Evolutionary conservation across 192 early-diverging fungal genomes (phyloP).

Genomic region (Coemansia sp.): DNA sequence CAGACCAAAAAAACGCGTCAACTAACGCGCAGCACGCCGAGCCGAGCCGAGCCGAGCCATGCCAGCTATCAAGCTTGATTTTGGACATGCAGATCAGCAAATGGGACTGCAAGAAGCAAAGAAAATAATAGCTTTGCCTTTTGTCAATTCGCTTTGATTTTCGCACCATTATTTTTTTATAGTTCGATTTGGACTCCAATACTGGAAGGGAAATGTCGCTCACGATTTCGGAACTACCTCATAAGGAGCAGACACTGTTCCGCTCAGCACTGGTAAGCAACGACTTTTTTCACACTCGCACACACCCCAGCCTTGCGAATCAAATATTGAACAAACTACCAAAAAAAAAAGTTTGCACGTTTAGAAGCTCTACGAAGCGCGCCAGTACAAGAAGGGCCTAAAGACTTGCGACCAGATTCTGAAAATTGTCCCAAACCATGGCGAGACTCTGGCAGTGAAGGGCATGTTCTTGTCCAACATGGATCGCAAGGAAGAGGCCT

Average conservation of each 20-base stretch:
- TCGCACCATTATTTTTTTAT: neutral
- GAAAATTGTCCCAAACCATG: conserved; percentile 91
- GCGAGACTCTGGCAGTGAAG: conserved; percentile 95
- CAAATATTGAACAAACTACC: neutral
- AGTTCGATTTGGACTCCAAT: neutral
- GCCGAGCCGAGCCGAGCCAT: conserved; percentile 7
- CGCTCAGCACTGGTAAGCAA: conserved; percentile 47
- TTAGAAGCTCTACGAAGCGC: conserved; percentile 91
- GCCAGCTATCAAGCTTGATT: neutral
- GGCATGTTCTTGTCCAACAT: conserved; percentile 87
- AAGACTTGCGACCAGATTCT: conserved; percentile 89
- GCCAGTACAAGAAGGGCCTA: conserved; percentile 94
- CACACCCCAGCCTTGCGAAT: neutral
- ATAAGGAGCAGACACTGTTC: conserved; percentile 53
- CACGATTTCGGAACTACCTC: conserved; percentile 44
- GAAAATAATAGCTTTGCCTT: too few relatives aligned
- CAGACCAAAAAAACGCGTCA: neutral
- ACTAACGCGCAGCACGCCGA: conserved; percentile 3
- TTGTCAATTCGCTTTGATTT: neutral
- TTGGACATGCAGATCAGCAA: neutral
- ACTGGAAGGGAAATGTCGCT: conserved; percentile 28
- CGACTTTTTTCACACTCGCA: neutral
- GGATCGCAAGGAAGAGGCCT: conserved; percentile 90
- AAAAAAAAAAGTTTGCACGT: neutral
- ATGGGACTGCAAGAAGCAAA: neutral